Conservation (phyloP, 305 asterid genomes). For the Fraxinus nigra region DNA sequence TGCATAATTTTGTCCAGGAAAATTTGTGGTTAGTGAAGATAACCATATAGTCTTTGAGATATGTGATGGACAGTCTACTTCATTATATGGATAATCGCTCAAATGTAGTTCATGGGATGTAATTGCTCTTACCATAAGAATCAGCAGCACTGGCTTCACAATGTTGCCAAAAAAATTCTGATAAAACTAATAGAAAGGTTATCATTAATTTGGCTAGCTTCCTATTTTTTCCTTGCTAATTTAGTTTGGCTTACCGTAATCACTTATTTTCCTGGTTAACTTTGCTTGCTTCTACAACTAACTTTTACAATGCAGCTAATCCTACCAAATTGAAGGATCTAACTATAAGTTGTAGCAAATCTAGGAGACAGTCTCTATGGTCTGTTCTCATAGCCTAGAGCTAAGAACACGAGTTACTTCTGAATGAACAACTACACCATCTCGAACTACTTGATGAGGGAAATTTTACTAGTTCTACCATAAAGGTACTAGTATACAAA, state of each 20-base stretch:
- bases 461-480: neutral
- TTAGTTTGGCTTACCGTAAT: conserved; percentile 11
- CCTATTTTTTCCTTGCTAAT: conserved; percentile 10
- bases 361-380: neutral
- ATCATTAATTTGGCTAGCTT: conserved; percentile 8
- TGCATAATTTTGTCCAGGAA: neutral
- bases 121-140: conserved; percentile 10
- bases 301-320: neutral
- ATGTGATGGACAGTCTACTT: neutral
- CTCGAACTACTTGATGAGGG: neutral
- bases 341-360: conserved; percentile 6
- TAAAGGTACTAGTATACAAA: neutral
- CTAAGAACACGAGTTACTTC: conserved; percentile 6
- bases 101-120: neutral
- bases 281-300: neutral
- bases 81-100: neutral
- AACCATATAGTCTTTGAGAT: neutral
- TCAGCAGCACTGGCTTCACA: neutral
- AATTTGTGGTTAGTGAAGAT: neutral
- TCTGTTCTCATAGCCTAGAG: conserved; percentile 13
- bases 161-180: neutral
- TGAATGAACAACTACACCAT: conserved; percentile 4
- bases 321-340: conserved; percentile 2
- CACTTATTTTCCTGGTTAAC: conserved; percentile 1
- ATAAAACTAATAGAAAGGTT: conserved; percentile 13